These are phyloP conservation scores for Candida tammaniensis DNA, from an alignment of 805 yeast genomes.

Conservation along the genomic window DNA sequence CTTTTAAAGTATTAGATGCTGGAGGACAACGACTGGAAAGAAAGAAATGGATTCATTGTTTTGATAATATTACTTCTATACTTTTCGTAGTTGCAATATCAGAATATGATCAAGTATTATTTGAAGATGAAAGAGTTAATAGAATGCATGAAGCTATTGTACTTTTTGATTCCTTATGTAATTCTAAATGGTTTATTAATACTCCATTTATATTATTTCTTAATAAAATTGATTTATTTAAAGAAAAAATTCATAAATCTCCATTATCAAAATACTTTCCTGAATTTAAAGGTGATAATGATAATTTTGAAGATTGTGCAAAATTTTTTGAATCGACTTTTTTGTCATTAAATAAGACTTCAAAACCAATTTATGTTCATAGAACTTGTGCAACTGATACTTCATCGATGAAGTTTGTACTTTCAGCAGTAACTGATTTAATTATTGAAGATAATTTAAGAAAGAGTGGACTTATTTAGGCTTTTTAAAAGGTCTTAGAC, in stretches of 20 bases:
- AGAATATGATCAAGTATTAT: slow-evolving; percentile 88
- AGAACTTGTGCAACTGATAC: slow-evolving; percentile 96
- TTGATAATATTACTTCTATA: slow-evolving; percentile 85
- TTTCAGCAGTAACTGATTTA: slow-evolving; percentile 90
- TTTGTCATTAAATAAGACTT: slow-evolving; percentile 58
- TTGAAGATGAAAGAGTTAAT: slow-evolving; percentile 86
- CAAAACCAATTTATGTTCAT: slow-evolving; percentile 83
- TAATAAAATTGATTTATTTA: slow-evolving; percentile 83
- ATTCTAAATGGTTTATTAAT: slow-evolving; percentile 77
- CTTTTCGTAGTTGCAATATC: slow-evolving; percentile 84
- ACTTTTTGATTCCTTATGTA: slow-evolving; percentile 78
- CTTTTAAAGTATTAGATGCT: slow-evolving; percentile 83
- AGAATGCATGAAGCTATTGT: slow-evolving; percentile 88
- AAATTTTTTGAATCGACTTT: slow-evolving; percentile 71
- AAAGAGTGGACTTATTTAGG: slow-evolving; percentile 67
- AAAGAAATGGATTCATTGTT: slow-evolving; percentile 92
- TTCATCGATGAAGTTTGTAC: slow-evolving; percentile 80
- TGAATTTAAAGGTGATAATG: slow-evolving; percentile 62
- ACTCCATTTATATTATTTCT: slow-evolving; percentile 88
- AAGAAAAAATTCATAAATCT: slow-evolving; percentile 60
- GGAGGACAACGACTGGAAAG: slow-evolving; percentile 95
- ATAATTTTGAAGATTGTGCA: slow-evolving; percentile 63
- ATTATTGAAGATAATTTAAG: slow-evolving; percentile 79
- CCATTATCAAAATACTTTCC: slow-evolving; percentile 77
- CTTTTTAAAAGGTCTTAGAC: not conserved